phyloP scores from a whole-genome alignment of 176 grass and related monocot genomes.

The Metroxylon sagu region DNA sequence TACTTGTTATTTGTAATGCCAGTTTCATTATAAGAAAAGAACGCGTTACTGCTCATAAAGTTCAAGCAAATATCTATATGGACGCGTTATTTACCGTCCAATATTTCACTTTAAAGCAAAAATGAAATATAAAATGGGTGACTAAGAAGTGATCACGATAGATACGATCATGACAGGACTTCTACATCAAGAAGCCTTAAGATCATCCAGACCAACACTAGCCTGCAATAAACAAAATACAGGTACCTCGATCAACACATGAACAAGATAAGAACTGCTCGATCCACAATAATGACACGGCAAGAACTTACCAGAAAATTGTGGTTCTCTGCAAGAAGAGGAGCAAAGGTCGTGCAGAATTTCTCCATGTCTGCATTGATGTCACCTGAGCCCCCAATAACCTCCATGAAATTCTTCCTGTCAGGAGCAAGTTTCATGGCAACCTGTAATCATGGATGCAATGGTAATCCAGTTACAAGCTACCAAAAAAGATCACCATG shows the following conservation, averaged over 20 bases:
- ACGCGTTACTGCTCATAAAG: no score
- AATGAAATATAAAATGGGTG: no score
- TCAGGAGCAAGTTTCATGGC: slow-evolving; percentile 93
- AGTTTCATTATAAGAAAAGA: no score
- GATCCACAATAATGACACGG: background rate
- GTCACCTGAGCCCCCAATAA: slow-evolving; percentile 64
- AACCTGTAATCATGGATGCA: slow-evolving; percentile 32
- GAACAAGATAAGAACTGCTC: background rate
- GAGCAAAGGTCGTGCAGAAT: slow-evolving; percentile 74
- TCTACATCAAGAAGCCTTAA: slow-evolving; percentile 72
- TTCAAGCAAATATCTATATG: no score
- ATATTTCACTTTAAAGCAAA: background rate
- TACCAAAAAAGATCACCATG: background rate
- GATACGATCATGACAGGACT: background rate
- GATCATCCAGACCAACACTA: slow-evolving; percentile 71
- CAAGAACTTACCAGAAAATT: slow-evolving; percentile 50
- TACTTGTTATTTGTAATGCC: no score
- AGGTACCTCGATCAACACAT: background rate
- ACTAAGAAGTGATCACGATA: no score
- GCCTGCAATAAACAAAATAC: slow-evolving; percentile 47
- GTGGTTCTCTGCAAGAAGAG: slow-evolving; percentile 80
- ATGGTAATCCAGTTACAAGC: slow-evolving; percentile 7
- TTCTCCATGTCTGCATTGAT: slow-evolving; percentile 87
- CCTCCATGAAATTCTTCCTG: slow-evolving; percentile 95
- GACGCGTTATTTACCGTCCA: no score